Conservation (phyloP, 768 basidiomycete species). For the Saitozyma sp. region DNA sequence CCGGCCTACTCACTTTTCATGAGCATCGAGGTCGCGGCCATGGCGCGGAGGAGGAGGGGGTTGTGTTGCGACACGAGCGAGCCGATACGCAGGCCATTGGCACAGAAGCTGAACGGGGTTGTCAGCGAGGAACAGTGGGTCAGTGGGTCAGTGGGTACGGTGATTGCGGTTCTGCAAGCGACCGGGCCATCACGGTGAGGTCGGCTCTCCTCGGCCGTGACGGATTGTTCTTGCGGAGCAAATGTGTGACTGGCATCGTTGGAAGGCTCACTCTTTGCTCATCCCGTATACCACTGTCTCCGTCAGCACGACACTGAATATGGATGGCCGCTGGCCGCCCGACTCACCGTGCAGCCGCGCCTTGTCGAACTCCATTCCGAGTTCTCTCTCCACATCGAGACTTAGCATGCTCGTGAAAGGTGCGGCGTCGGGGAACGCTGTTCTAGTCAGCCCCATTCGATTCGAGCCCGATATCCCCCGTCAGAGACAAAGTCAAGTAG, state of each 20-base stretch:
- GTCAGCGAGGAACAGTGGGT: neutral
- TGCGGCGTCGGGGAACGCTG: constrained; percentile 27
- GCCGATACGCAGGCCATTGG: constrained; percentile 42
- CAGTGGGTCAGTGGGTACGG: neutral
- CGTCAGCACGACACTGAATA: neutral
- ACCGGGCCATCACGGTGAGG: too few species aligned
- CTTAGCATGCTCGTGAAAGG: constrained; percentile 47
- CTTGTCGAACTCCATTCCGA: constrained; percentile 37
- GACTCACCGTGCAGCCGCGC: constrained; percentile 44
- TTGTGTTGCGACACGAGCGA: constrained; percentile 47
- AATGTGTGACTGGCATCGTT: too few species aligned
- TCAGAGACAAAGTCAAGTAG: neutral
- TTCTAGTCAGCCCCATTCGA: neutral
- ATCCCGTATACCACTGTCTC: constrained; percentile 42
- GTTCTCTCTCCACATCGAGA: constrained; percentile 45
- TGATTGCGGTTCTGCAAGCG: neutral
- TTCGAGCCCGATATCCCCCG: neutral
- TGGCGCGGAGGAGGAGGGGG: constrained; percentile 43
- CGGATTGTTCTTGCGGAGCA: too few species aligned
- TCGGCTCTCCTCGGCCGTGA: too few species aligned
- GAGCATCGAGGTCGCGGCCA: constrained; percentile 47
- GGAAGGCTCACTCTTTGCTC: constrained; percentile 44
- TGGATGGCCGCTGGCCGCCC: too few species aligned
- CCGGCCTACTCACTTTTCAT: constrained; percentile 43
- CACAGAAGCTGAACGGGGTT: constrained; percentile 30